A percentile compares a stretch with the other conserved stretches of the same genome.
Conservation (phyloP, 129 eudicot species). For the Pittosporum tobira region DNA sequence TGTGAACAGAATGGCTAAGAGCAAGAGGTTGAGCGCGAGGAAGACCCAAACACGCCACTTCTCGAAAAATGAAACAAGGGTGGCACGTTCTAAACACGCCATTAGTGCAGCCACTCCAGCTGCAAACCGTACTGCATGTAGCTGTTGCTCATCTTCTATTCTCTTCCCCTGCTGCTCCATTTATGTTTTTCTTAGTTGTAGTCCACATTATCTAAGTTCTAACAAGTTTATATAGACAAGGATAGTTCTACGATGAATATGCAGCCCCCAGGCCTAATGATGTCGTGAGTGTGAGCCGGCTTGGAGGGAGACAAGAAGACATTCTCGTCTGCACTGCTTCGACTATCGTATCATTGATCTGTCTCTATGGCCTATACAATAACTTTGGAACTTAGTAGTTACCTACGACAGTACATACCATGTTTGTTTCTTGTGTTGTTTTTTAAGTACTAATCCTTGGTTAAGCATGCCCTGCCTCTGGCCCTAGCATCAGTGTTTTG, state of each 20-base stretch:
- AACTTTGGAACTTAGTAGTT: background rate
- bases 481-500: background rate
- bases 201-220: too few relatives aligned
- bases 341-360: background rate
- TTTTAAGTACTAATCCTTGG: background rate
- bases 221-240: background rate
- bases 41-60: conserved; percentile 67
- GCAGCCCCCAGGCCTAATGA: conserved; percentile 7
- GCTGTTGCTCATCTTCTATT: conserved; percentile 26
- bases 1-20: conserved; percentile 72
- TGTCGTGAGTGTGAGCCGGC: conserved; percentile 1
- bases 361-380: too few relatives aligned
- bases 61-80: conserved; percentile 45
- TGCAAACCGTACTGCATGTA: conserved; percentile 65
- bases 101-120: conserved; percentile 52
- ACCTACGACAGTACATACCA: background rate
- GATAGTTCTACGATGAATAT: background rate
- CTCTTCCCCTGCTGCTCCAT: conserved; percentile 29
- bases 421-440: background rate
- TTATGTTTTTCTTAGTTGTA: background rate
- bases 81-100: conserved; percentile 70
- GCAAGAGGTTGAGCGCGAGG: conserved; percentile 55
- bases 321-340: conserved; percentile 8
- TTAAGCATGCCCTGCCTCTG: background rate
- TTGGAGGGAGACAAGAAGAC: conserved; percentile 14